A percentile compares a stretch with the other conserved stretches of the same genome.
Evolutionary conservation across 2,329 filamentous ascomycete genomes (phyloP).

Genomic region (Pseudogymnoascus sp.): DNA sequence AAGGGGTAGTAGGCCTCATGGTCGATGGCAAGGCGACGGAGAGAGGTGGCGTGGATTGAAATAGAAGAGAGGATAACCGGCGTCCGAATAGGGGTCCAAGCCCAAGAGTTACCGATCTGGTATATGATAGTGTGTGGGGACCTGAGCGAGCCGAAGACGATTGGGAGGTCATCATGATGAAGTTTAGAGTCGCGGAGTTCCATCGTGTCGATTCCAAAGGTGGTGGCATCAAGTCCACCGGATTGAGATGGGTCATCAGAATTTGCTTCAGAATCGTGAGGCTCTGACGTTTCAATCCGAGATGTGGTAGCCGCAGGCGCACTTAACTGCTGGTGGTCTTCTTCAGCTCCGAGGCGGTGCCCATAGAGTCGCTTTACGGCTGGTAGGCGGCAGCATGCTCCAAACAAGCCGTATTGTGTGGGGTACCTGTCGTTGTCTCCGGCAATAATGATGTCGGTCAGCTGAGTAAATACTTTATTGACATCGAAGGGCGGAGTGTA

Average conservation of each 20-base stretch:
- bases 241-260: not conserved
- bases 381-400: not conserved
- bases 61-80: not conserved
- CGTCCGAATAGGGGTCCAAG: not conserved
- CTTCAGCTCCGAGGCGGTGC: not conserved
- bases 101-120: not conserved
- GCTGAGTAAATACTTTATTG: not conserved
- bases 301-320: not conserved
- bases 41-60: not conserved
- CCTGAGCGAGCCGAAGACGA: not conserved
- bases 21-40: not conserved
- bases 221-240: not conserved
- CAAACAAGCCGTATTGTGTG: not conserved
- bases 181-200: not conserved
- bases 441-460: not conserved
- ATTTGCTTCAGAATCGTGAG: not conserved
- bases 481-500: not conserved
- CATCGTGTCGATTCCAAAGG: not conserved
- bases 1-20: not conserved
- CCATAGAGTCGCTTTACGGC: not conserved
- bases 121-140: not conserved
- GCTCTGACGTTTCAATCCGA: not conserved
- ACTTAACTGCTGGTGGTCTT: not conserved
- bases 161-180: not conserved
- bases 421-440: not conserved